These are phyloP conservation scores for Neoboletus subvelutipes DNA, from an alignment of 768 basidiomycete species.

Conservation along the genomic window DNA sequence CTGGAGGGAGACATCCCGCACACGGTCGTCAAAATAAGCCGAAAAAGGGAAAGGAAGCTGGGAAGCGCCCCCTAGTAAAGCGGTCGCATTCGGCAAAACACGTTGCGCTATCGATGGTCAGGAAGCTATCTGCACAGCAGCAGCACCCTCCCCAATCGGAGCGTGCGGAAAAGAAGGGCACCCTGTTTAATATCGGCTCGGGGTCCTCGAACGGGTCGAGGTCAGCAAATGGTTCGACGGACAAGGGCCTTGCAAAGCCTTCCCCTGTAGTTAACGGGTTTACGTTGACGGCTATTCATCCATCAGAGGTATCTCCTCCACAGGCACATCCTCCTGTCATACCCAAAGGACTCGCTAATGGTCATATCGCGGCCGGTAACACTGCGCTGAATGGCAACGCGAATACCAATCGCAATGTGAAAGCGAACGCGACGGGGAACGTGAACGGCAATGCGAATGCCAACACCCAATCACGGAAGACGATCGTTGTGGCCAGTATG, in stretches of 20 bases:
- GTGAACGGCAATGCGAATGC: conserved; percentile 10
- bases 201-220: conserved; percentile 51
- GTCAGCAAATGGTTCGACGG: conserved; percentile 25
- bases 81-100: conserved; percentile 32
- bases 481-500: conserved; percentile 47
- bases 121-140: conserved; percentile 27
- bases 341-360: conserved; percentile 12
- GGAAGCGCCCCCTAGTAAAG: conserved; percentile 27
- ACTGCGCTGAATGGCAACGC: conserved; percentile 16
- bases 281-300: conserved; percentile 10
- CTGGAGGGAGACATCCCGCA: conserved; percentile 6
- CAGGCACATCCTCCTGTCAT: conserved; percentile 21
- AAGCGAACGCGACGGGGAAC: conserved; percentile 12
- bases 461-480: conserved; percentile 36
- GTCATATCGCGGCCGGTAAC: conserved; percentile 1
- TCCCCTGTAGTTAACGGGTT: conserved; percentile 8
- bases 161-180: conserved; percentile 25
- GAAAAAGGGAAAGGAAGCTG: conserved; percentile 36
- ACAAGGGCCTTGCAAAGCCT: conserved; percentile 12
- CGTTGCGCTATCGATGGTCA: conserved; percentile 29
- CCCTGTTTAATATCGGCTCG: conserved; percentile 60
- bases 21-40: conserved; percentile 24
- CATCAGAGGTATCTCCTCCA: conserved; percentile 8
- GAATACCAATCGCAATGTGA: conserved; percentile 9
- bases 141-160: conserved; percentile 18